Base-by-base conservation (phyloP, 2,329 filamentous ascomycete species). In the Microascus cirrosus region DNA sequence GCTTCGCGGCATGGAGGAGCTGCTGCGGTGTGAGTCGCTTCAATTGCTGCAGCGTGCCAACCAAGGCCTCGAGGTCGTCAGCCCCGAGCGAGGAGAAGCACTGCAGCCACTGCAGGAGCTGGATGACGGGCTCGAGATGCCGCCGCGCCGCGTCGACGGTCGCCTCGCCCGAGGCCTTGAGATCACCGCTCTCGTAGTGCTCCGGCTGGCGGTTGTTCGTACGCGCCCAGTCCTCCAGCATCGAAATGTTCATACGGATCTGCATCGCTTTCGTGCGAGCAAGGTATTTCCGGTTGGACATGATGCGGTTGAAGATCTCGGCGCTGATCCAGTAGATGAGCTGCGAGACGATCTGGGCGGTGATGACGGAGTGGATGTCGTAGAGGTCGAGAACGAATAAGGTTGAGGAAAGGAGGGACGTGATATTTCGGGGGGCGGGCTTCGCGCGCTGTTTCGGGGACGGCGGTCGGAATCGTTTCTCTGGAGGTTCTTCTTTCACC, bases 251-350 rank as follows among this genome's bases (percentile, higher is more conserved):
- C 92, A 99, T 97, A 63, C 94, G 89, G 65, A 99, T 97, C 70
- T 99, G 94, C 94, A 99, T 99, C 3, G 94, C 94, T 71, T 99
- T 99, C 20, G 94, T 99, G 57, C 94, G 83, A 6, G 94, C 93
- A 11, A 99, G 79, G 67, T 96, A 99, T 69, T 93, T 92, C 62
- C 90, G 84, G 67, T 95, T 96, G 34, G 89, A 93, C 89, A 99
- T 96, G 70, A 99, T 89, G 59, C 93, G 87, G 71, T 99, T 99
- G 76, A 99, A 99, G 10, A 97, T 82, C 72, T 99, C 94, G 0
- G 93, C 90, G 7, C 92, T 89, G 18, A 99, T 80, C 94, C 94
- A 99, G 74, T 96, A 99, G 52, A 97, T 80, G 1, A 99, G 79
- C 67, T 99, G 94, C 3, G 92, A 89, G 28, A 96, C 76, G 59